phyloP scores from a whole-genome alignment of 148 eudicot species.

The Rhododendron williamsianum region DNA sequence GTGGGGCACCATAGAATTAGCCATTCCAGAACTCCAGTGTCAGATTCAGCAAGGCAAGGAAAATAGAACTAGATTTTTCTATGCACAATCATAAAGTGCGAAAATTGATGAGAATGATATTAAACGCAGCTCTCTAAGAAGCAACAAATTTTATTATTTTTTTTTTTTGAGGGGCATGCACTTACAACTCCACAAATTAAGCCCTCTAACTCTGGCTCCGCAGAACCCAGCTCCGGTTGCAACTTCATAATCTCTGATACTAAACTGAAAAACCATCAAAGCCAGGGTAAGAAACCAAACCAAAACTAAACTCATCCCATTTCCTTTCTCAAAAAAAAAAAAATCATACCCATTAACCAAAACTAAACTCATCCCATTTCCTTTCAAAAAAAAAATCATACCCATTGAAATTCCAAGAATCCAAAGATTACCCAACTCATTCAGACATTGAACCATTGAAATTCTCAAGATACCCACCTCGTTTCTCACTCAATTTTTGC shows the following conservation, averaged over 20 bases:
- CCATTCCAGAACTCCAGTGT: neutral
- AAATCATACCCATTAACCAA: neutral
- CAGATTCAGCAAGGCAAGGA: neutral
- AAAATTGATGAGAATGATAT: neutral
- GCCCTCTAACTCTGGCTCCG: neutral
- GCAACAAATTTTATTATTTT: neutral
- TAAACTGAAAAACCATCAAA: neutral
- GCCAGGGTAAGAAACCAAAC: neutral
- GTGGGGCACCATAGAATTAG: neutral
- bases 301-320: neutral
- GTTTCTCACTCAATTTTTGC: conserved; percentile 3
- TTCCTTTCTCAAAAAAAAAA: neutral
- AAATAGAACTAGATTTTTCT: neutral
- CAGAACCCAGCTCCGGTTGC: neutral
- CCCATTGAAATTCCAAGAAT: neutral
- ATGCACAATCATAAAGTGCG: neutral
- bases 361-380: neutral
- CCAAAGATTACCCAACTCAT: neutral
- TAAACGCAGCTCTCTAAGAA: neutral
- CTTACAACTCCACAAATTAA: conserved; percentile 1
- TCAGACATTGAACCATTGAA: neutral
- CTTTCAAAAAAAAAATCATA: neutral
- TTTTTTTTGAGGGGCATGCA: neutral
- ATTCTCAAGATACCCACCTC: neutral
- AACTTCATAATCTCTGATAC: conserved; percentile 5